These are phyloP conservation scores for Amanita molliuscula DNA, from an alignment of 768 basidiomycete genomes.

Conservation along the genomic window DNA sequence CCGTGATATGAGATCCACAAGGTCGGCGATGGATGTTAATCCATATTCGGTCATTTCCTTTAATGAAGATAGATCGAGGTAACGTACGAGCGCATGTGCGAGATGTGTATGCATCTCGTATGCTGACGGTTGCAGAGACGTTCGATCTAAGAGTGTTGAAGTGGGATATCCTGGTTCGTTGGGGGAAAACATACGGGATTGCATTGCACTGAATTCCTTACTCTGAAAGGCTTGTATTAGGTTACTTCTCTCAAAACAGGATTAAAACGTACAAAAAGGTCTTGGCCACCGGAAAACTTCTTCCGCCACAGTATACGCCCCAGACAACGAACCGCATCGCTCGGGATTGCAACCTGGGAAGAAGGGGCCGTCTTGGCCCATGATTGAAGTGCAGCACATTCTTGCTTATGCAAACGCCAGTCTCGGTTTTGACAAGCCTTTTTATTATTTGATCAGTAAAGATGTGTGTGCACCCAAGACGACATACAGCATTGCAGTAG, in stretches of 20 bases:
- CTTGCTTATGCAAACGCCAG: slow-evolving; percentile 67
- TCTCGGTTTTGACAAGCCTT: slow-evolving; percentile 65
- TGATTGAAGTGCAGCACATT: slow-evolving; percentile 60
- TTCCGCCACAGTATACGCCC: slow-evolving; percentile 65
- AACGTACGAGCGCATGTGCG: slow-evolving; percentile 65
- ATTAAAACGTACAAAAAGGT: slow-evolving; percentile 42
- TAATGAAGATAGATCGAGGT: slow-evolving; percentile 50
- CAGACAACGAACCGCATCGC: slow-evolving; percentile 72
- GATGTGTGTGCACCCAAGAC: neutral
- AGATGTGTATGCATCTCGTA: slow-evolving; percentile 57
- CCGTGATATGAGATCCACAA: slow-evolving; percentile 64
- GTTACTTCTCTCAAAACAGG: neutral
- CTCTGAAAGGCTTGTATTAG: slow-evolving; percentile 26
- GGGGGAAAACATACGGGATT: slow-evolving; percentile 52
- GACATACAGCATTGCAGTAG: slow-evolving; percentile 69
- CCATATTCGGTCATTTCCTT: slow-evolving; percentile 49
- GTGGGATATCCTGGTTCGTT: neutral
- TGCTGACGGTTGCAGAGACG: slow-evolving; percentile 34
- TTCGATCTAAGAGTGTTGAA: slow-evolving; percentile 36
- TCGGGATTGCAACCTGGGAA: slow-evolving; percentile 40
- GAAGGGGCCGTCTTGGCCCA: slow-evolving; percentile 47
- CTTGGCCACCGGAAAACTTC: slow-evolving; percentile 41
- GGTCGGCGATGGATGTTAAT: slow-evolving; percentile 44
- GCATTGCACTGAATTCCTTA: slow-evolving; percentile 55
- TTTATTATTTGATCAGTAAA: neutral